Conservation (phyloP, 2,329 filamentous ascomycete genomes). For the Alternaria brassicae region DNA sequence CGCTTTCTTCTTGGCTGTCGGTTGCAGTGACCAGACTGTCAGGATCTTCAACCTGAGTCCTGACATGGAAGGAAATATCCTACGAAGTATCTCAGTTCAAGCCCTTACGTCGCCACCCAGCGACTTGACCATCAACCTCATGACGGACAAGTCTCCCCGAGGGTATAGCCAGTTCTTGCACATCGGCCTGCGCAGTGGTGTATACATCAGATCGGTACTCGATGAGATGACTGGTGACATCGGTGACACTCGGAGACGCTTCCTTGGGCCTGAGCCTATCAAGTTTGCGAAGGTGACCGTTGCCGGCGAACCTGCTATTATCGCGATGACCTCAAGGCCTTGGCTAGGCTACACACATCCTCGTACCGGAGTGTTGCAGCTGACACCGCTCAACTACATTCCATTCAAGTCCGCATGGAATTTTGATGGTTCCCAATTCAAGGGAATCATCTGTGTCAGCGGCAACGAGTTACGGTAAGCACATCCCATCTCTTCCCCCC, state of each 20-base stretch:
- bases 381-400: conserved; percentile 89
- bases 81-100: conserved; percentile 94
- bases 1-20: conserved; percentile 93
- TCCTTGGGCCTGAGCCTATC: conserved; percentile 88
- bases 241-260: conserved; percentile 92
- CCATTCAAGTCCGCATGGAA: conserved; percentile 94
- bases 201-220: conserved; percentile 92
- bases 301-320: conserved; percentile 80
- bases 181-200: conserved; percentile 92
- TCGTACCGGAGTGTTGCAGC: conserved; percentile 84
- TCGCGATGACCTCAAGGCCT: conserved; percentile 90
- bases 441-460: conserved; percentile 94
- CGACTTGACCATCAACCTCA: conserved; percentile 87
- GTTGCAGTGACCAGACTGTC: conserved; percentile 95
- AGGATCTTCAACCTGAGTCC: conserved; percentile 89
- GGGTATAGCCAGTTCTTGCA: conserved; percentile 91
- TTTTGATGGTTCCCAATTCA: conserved; percentile 93
- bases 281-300: conserved; percentile 92
- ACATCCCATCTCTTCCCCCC: conserved; percentile 35
- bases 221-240: conserved; percentile 96
- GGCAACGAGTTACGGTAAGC: conserved; percentile 84
- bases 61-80: conserved; percentile 70
- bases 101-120: conserved; percentile 90
- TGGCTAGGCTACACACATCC: conserved; percentile 95
- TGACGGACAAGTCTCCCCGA: conserved; percentile 91